Evolutionary conservation across 495 filamentous ascomycete species (phyloP), one percentile per base, ranked within the genome.

Genomic region (Cudoniella acicularis): DNA sequence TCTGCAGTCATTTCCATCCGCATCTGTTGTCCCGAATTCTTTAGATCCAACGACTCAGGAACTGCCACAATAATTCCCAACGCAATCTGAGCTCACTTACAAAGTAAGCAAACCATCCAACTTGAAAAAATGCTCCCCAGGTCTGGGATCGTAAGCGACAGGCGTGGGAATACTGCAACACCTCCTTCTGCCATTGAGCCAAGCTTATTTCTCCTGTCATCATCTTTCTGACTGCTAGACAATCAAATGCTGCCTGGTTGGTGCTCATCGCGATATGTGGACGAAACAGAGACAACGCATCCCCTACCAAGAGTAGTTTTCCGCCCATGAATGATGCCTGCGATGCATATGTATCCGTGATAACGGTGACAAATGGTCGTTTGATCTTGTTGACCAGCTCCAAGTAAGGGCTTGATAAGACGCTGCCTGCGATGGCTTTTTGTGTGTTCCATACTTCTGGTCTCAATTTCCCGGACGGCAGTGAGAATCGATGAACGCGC

Each of bases 341-440:
- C 1, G 66, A 55, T 16, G 68, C 53, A 1, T 24, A 52, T 21
- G 26, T 49, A 22, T 72, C 68, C 17, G 36, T 54, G 27, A 72
- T 65, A 13, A 54, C 60, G 26, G 60, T 52, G 18, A 70, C 54
- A 43, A 72, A 70, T 2, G 66, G 68, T 3, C 55, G n/a, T 13
- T 26, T 24, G 2, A 59, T 69, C 41, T 67, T 69, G n/a, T 56
- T 45, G n/a, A 72, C 30, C 26, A 72, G 48, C 54, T 72, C 69
- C 16, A 13, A 6, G 30, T 6, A 36, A 36, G 30, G 30, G 30
- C 30, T 13, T 4, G 4, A 6, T 13, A 36, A 13, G 30, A 36
- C 30, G 4, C 13, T 4, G 30, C 6, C 4, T 6, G 30, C 30
- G 30, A 6, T 6, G 4, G 13, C 13, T 4, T 6, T 4, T 36